Base-by-base conservation (phyloP, 2,329 filamentous ascomycete genomes). In the Ophiostoma populinum region DNA sequence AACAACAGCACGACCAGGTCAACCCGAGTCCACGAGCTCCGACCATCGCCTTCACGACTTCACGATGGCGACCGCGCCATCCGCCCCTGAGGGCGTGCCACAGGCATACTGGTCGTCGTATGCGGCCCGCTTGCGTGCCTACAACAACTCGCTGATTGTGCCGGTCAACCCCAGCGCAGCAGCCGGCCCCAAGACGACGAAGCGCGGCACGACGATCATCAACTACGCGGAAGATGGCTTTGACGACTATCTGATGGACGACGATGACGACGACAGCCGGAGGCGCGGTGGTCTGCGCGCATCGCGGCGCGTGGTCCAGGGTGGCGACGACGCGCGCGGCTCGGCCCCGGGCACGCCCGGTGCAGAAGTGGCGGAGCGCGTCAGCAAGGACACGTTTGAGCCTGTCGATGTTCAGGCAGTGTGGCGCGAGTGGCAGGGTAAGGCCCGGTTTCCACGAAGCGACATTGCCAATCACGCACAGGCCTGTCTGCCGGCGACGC, bases 201-300 rank as follows among this genome's bases (percentile, higher is more conserved):
- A 98, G 62, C 79, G 90, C 56, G 90, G 90, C 39, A 95, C 90
- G 2, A 90, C 82, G 22, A 81, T 87, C 43, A 90, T 95, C 58
- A 98, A 94, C 59, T 98, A 98, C 52, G 87, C 90, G 17, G 90
- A 98, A 53, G 87, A 95, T 53, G 86, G 86, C 31, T 92, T n/a
- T n/a, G n/a, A 78, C 50, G 87, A 94, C 45, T 85, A 87, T 49
- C 55, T 70, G 38, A 13, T 29, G 16, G 70, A 74, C 24, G 70
- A 76, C 37, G 80, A 83, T 42, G 76, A 80, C 42, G 76, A 80
- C 33, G 79, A 83, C 42, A 78, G 70, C 40, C 70, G 82, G 43
- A 75, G 87, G 43, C 76, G 77, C 2, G 92, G 85, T 0, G 85
- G 86, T 5, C 54, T 94, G 54, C 76, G 86, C 46, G 94, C 79